phyloP scores from a whole-genome alignment of 2,329 filamentous ascomycete species.

The Fusarium mangiferae region DNA sequence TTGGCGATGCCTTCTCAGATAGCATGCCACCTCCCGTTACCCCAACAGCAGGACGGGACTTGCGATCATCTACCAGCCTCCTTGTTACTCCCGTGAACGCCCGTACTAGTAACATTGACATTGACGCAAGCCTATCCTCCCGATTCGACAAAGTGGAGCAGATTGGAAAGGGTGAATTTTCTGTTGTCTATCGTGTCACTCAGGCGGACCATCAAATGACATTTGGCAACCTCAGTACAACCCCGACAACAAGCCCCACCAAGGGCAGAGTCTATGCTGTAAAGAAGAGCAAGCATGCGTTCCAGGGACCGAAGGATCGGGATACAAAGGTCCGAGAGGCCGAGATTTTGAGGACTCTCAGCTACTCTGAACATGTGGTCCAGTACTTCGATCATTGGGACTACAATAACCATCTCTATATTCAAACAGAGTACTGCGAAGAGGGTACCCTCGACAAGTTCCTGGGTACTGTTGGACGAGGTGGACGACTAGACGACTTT shows the following conservation, averaged over 20 bases:
- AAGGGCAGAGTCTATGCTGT: constrained; percentile 82
- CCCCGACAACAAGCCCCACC: constrained; percentile 63
- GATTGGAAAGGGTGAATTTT: constrained; percentile 91
- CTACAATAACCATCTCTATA: constrained; percentile 85
- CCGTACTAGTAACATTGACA: constrained; percentile 72
- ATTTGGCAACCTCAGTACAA: constrained; percentile 55
- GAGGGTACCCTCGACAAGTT: constrained; percentile 92
- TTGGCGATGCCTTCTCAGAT: constrained; percentile 51
- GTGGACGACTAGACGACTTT: constrained; percentile 93
- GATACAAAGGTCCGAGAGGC: constrained; percentile 87
- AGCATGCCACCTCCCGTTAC: constrained; percentile 74
- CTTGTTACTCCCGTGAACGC: constrained; percentile 77
- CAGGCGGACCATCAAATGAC: constrained; percentile 47
- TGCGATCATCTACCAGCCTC: constrained; percentile 59
- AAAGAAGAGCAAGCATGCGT: constrained; percentile 89
- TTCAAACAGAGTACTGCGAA: constrained; percentile 97
- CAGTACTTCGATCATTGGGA: constrained; percentile 91
- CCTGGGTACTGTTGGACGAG: constrained; percentile 81
- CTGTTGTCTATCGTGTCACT: constrained; percentile 85
- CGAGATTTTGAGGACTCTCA: constrained; percentile 78
- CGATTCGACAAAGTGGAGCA: constrained; percentile 85
- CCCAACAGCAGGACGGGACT: constrained; percentile 73
- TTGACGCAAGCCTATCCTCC: constrained; percentile 78
- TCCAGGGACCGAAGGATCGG: constrained; percentile 82
- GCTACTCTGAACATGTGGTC: constrained; percentile 84